These are phyloP conservation scores for Exidia glandulosa DNA, from an alignment of 768 basidiomycete genomes.

Conservation along the genomic window DNA sequence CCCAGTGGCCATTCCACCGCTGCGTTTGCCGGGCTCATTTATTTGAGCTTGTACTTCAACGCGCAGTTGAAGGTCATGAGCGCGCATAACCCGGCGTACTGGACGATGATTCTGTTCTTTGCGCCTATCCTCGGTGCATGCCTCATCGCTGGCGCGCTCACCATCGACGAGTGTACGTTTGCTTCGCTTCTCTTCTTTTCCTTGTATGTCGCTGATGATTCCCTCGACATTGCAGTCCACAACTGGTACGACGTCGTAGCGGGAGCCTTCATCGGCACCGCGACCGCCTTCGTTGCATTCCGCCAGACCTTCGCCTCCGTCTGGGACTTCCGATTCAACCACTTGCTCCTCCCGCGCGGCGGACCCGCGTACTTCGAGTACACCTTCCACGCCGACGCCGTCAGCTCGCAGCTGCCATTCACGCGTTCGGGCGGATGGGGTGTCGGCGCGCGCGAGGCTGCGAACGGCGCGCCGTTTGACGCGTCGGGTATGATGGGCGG, in stretches of 20 bases:
- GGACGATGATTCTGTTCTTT: conserved; percentile 51
- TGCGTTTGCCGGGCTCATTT: conserved; percentile 44
- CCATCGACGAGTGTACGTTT: conserved; percentile 43
- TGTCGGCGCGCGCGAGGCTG: conserved; percentile 23
- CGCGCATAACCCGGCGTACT: conserved; percentile 50
- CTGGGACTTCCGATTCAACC: conserved; percentile 49
- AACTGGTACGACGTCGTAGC: conserved; percentile 49
- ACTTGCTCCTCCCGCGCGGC: conserved; percentile 41
- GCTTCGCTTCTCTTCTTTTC: conserved; percentile 4
- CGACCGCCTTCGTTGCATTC: conserved; percentile 40
- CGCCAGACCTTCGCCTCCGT: conserved; percentile 45
- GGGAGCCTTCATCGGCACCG: conserved; percentile 39
- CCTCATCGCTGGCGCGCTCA: conserved; percentile 44
- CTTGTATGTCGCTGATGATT: background rate
- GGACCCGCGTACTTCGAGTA: conserved; percentile 26
- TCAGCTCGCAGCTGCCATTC: conserved; percentile 27
- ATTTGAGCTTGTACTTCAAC: conserved; percentile 36
- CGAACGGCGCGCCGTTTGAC: conserved; percentile 32
- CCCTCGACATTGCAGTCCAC: conserved; percentile 20
- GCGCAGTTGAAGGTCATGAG: conserved; percentile 48
- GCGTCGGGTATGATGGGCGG: conserved; percentile 17
- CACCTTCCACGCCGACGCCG: conserved; percentile 16
- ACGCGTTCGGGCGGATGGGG: conserved; percentile 38
- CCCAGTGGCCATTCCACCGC: conserved; percentile 50
- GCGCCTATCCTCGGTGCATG: conserved; percentile 44